phyloP scores from a whole-genome alignment of 2,329 filamentous ascomycete species.

The Aspergillus intermedius region DNA sequence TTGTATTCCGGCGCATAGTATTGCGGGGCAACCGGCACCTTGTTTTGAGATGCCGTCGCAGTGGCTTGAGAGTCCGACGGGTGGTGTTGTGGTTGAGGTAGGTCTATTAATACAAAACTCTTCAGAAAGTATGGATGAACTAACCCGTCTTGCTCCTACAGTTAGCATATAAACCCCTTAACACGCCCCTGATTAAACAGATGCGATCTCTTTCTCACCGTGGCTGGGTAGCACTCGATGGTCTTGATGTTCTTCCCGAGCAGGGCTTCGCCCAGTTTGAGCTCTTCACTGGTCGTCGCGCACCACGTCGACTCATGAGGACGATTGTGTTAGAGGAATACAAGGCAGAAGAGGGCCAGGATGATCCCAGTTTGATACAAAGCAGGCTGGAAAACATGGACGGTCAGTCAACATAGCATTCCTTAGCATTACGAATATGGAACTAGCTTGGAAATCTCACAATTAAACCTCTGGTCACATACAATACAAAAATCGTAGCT shows the following conservation, averaged over 20 bases:
- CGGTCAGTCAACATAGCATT: slow-evolving; percentile 27
- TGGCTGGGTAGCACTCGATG: slow-evolving; percentile 35
- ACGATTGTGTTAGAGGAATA: slow-evolving; percentile 31
- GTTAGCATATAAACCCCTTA: slow-evolving; percentile 36
- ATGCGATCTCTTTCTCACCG: slow-evolving; percentile 30
- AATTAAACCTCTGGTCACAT: too few species aligned
- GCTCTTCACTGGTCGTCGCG: slow-evolving; percentile 33
- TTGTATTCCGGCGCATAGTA: slow-evolving; percentile 32
- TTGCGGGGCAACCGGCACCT: slow-evolving; percentile 28
- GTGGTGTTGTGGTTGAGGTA: slow-evolving; percentile 37
- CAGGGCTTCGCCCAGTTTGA: slow-evolving; percentile 38
- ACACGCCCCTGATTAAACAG: slow-evolving; percentile 32
- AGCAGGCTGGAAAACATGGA: slow-evolving; percentile 25
- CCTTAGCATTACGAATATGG: background rate
- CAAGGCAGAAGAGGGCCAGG: slow-evolving; percentile 27
- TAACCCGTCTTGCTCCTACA: slow-evolving; percentile 5
- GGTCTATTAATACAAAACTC: slow-evolving; percentile 6
- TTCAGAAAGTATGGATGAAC: background rate
- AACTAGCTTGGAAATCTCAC: background rate
- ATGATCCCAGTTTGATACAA: slow-evolving; percentile 24
- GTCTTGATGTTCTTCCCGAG: slow-evolving; percentile 34
- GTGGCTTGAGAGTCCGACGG: slow-evolving; percentile 35
- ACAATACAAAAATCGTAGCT: too few species aligned
- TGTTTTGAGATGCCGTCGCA: slow-evolving; percentile 30
- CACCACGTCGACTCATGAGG: slow-evolving; percentile 32